A percentile compares a stretch with the other conserved stretches of the same genome.
These are phyloP conservation scores for Cercospora brassicicola DNA, from an alignment of 2,329 filamentous ascomycete genomes.

Conservation along the genomic window DNA sequence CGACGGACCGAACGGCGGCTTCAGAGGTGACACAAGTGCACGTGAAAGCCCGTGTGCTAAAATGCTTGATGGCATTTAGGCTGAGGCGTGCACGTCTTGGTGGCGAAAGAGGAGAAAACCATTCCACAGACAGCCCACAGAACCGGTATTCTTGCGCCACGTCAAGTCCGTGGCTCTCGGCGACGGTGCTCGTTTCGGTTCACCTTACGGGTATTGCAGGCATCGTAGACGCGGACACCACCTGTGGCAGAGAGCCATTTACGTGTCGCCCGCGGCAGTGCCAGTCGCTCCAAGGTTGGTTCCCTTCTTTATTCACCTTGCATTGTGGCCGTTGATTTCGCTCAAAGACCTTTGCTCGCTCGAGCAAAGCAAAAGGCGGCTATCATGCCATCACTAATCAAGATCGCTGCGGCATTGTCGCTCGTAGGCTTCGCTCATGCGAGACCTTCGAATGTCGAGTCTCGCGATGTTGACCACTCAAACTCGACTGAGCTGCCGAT, in stretches of 20 bases:
- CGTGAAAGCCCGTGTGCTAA: not conserved
- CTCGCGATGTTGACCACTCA: not conserved
- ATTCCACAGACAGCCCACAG: not conserved
- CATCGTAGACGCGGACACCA: not conserved
- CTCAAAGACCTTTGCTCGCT: not conserved
- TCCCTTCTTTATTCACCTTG: not conserved
- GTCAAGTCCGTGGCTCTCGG: not conserved
- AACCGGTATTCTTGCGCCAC: not conserved
- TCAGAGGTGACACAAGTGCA: slow-evolving; percentile 1
- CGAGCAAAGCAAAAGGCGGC: not conserved
- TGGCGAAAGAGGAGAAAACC: not conserved
- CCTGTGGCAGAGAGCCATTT: not conserved
- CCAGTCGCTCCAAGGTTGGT: not conserved
- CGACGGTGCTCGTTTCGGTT: not conserved
- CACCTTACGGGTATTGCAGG: not conserved
- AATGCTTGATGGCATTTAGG: not conserved
- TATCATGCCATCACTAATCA: not conserved
- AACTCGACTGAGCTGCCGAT: slow-evolving; percentile 38
- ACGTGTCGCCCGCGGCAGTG: not conserved
- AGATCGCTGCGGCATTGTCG: not conserved
- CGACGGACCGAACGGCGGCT: not conserved
- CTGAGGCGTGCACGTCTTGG: not conserved
- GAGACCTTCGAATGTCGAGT: not conserved
- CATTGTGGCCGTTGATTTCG: not conserved
- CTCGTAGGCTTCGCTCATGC: not conserved